Base-by-base conservation (phyloP, 495 filamentous ascomycete species). In the Annulohypoxylon moriforme region DNA sequence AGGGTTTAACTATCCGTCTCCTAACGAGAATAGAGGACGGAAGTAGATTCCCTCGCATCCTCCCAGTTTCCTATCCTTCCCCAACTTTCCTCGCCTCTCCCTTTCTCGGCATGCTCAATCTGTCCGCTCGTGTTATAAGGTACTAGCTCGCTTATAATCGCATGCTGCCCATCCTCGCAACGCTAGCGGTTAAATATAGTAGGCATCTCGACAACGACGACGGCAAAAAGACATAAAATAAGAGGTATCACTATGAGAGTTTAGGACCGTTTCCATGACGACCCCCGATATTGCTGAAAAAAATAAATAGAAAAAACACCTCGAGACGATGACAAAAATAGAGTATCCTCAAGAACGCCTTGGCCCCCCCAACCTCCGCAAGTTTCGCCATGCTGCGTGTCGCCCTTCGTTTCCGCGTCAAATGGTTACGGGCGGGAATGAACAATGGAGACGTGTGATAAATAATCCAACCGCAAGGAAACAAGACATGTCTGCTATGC, bases 371-470 rank as follows among this genome's bases (percentile, higher is more conserved):
- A 31, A 33, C 60, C 34, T 55, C 63, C 63, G 50, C 69, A 67
- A 52, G 40, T 27, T 73, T 52, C 56, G 60, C 70, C 65, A 69
- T 69, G 71, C 71, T 69, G 61, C 71, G 57, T 72, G 24, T 67
- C 40, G 40, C 46, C 60, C 66, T 52, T 73, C 71, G 71, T 73
- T 60, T 73, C 71, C 71, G 42, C 71, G 57, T 73, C 65, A 73
- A 47, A 20, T 18, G 22, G 56, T 69, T 50, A 62, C 53, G 53
- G 64, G 64, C 50, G 67, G 38, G 64, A 44, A 52, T 71, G 38
- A 66, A 59, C 49, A 38, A 47, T 69, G 71, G 66, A 69, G 46
- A 58, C 59, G 44, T 62, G 57, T 29, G 40, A 64, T 40, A 29
- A 33, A 34, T 34, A 34, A 42, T 40, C 46, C 60, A 66, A 59